These are phyloP conservation scores for Exophiala aquamarina DNA, from an alignment of 2,329 filamentous ascomycete genomes.

Conservation along the genomic window DNA sequence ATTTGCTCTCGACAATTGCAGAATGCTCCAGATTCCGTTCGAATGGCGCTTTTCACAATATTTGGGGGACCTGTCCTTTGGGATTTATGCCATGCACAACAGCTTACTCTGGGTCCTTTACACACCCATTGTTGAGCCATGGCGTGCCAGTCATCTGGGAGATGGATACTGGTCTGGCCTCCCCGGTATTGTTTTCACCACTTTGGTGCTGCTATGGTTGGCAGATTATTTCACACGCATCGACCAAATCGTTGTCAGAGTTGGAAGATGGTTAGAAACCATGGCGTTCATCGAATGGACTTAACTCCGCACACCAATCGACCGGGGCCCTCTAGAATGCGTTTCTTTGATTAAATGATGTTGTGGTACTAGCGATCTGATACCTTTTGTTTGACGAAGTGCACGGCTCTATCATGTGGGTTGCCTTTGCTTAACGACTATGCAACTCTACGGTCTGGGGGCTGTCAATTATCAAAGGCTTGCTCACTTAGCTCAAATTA, in stretches of 20 bases:
- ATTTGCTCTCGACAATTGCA: slow-evolving; percentile 42
- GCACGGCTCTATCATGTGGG: too few relatives aligned
- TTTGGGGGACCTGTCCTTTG: slow-evolving; percentile 47
- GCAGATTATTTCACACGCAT: slow-evolving; percentile 21
- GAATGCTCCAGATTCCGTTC: slow-evolving; percentile 43
- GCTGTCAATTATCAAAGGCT: too few relatives aligned
- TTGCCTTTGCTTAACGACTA: too few relatives aligned
- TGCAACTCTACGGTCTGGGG: too few relatives aligned
- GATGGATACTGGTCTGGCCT: slow-evolving; percentile 19
- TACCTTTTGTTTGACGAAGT: too few relatives aligned
- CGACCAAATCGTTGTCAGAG: slow-evolving; percentile 14
- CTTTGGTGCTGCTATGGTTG: slow-evolving; percentile 15
- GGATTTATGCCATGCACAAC: slow-evolving; percentile 46
- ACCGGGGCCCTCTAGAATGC: too few relatives aligned
- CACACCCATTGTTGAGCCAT: slow-evolving; percentile 11
- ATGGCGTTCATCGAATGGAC: slow-evolving; percentile 18
- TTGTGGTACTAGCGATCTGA: too few relatives aligned
- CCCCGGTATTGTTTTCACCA: slow-evolving; percentile 12
- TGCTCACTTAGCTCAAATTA: too few relatives aligned
- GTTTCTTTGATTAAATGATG: too few relatives aligned
- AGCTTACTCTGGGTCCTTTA: slow-evolving; percentile 16
- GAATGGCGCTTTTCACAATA: slow-evolving; percentile 44
- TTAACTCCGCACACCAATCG: too few relatives aligned
- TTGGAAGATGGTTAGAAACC: slow-evolving; percentile 13
- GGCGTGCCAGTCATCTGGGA: slow-evolving; percentile 10